phyloP scores from a whole-genome alignment of 306 rosid genomes.

The Vicia sativa region DNA sequence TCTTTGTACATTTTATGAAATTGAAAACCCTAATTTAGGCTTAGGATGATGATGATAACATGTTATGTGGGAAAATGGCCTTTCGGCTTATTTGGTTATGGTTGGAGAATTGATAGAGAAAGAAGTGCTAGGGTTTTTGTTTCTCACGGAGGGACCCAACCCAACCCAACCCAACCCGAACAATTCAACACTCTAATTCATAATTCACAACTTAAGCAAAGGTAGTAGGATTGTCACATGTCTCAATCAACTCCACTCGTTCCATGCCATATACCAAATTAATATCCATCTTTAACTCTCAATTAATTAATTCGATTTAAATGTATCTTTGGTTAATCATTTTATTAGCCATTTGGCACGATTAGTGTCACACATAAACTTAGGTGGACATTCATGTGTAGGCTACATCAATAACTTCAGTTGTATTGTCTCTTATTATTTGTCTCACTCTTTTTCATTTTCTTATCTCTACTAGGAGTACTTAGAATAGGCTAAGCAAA shows the following conservation, averaged over 20 bases:
- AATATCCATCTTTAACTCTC: no score
- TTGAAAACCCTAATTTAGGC: constrained; percentile 1
- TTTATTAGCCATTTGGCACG: no score
- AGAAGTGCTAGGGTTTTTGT: constrained; percentile 4
- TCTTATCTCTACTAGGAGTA: no score
- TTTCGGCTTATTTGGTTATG: constrained; percentile 11
- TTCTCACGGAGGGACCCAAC: constrained; percentile 1
- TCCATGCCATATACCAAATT: background rate
- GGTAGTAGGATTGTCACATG: constrained; percentile 15
- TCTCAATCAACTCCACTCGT: constrained; percentile 5
- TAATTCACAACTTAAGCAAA: constrained; percentile 13
- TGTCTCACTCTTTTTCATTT: no score
- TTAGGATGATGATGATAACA: background rate
- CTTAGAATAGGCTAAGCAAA: no score
- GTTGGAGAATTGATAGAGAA: background rate
- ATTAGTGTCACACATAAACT: no score
- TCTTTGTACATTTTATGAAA: constrained; percentile 63
- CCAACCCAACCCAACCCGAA: background rate
- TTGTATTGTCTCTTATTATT: no score
- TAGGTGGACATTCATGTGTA: no score
- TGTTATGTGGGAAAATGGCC: background rate
- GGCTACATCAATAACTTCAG: no score
- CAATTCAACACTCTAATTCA: background rate
- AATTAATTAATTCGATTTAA: no score
- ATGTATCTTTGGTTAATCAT: no score